Percentiles rank a stretch among this genome's conserved stretches.
These are phyloP conservation scores for Basidiobolus meristosporus DNA, from an alignment of 371 early-diverging fungal species.

Conservation along the genomic window DNA sequence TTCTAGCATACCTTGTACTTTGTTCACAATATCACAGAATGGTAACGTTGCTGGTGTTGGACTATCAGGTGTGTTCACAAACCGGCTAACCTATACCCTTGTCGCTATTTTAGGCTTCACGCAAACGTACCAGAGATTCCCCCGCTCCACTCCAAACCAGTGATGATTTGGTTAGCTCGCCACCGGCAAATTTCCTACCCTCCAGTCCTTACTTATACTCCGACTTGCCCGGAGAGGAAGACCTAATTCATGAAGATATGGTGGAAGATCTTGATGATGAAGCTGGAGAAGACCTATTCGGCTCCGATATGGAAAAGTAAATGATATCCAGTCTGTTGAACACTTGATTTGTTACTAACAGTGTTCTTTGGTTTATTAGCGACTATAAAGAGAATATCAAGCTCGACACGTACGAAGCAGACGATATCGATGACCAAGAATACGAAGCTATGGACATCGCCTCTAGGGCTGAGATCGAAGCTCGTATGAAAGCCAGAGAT, in stretches of 20 bases:
- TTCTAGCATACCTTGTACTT: too few relatives aligned
- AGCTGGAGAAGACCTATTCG: conserved; percentile 77
- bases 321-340: conserved; percentile 3
- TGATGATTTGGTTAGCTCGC: background rate
- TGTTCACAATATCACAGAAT: background rate
- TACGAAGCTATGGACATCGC: conserved; percentile 51
- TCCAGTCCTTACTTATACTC: background rate
- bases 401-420: conserved; percentile 62
- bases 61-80: background rate
- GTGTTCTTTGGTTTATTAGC: conserved; percentile 9
- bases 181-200: background rate
- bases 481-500: conserved; percentile 63
- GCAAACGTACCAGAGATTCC: background rate
- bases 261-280: conserved; percentile 25
- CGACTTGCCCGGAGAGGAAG: conserved; percentile 1
- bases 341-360: conserved; percentile 4
- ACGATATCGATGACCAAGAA: conserved; percentile 52
- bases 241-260: conserved; percentile 3
- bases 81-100: background rate
- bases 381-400: conserved; percentile 57
- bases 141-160: background rate
- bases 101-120: background rate
- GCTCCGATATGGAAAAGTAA: conserved; percentile 52
- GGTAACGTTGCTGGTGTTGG: background rate
- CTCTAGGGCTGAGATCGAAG: conserved; percentile 57